A percentile compares a stretch with the other conserved stretches of the same genome.
These are phyloP conservation scores for Leccinum colubrinum DNA, from an alignment of 1,284 basidiomycete genomes.

Conservation along the genomic window DNA sequence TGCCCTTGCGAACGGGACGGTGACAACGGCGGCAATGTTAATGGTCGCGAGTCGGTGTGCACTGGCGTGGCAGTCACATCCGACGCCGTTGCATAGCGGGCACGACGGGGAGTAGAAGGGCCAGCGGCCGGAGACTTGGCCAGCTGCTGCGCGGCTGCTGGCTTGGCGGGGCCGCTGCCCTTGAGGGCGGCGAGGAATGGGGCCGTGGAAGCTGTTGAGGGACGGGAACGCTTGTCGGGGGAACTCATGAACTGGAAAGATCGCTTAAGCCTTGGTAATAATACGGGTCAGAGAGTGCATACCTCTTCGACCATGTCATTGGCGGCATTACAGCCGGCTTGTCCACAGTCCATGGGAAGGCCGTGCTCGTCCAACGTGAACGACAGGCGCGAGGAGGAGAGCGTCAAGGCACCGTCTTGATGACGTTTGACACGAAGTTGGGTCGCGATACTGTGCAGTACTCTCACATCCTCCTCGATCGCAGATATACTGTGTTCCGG, in stretches of 20 bases:
- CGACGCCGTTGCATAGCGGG: not conserved
- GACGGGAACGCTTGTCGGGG: slow-evolving; percentile 9
- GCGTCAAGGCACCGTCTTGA: slow-evolving; percentile 78
- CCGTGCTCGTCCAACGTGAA: slow-evolving; percentile 86
- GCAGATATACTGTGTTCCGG: slow-evolving; percentile 58
- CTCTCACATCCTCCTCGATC: slow-evolving; percentile 77
- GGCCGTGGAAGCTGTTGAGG: not conserved
- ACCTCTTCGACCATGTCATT: slow-evolving; percentile 91
- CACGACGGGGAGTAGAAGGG: slow-evolving; percentile 27
- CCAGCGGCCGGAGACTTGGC: slow-evolving; percentile 8
- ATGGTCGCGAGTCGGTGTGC: slow-evolving; percentile 4
- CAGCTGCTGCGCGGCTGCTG: not conserved
- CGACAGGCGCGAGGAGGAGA: slow-evolving; percentile 70
- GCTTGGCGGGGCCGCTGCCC: slow-evolving; percentile 8
- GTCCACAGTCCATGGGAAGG: slow-evolving; percentile 78
- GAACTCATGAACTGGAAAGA: slow-evolving; percentile 71
- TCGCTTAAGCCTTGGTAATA: slow-evolving; percentile 2
- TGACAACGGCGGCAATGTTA: not conserved
- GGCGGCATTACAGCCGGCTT: slow-evolving; percentile 67
- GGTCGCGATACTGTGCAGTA: slow-evolving; percentile 67
- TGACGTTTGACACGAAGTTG: slow-evolving; percentile 76
- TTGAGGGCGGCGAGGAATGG: slow-evolving; percentile 25
- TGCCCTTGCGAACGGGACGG: slow-evolving; percentile 15
- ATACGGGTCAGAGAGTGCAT: slow-evolving; percentile 6
- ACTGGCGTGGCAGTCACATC: not conserved